Evolutionary conservation across 2,329 filamentous ascomycete species (phyloP), one percentile per base, ranked within the genome.

Genomic region (Metarhizium album): DNA sequence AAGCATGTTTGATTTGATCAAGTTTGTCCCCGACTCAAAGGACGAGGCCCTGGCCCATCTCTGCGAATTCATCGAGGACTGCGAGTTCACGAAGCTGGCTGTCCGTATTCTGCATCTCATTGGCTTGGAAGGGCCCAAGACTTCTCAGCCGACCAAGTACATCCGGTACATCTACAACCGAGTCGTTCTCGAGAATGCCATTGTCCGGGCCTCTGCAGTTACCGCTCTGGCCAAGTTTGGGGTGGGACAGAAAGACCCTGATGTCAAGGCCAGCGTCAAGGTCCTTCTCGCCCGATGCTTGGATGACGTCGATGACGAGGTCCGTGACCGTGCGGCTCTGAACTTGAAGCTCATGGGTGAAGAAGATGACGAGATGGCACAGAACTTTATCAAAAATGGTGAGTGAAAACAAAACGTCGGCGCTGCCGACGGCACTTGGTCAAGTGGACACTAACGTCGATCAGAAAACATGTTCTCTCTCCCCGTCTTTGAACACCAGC

Each of bases 141-240:
- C 91, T 3, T 84, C 87, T 16, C 88, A 96, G 61, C 93, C 93
- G 0, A 97, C 93, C 51, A 97, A 98, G 76, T 98, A 96, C 68
- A 95, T 98, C 60, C 87, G 93, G 52, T 98, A 97, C 70, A 98
- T 98, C 64, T 98, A 98, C 75, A 98, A 98, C 74, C 83, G 93
- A 53, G 91, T 98, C 22, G 93, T 98, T 16, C 74, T 98, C 48
- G 93, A 98, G 70, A 98, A 98, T 65, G 90, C 93, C 40, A 90
- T 96, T 55, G 90, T 98, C 20, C 82, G 93, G 59, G 93, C 93
- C 46, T 90, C 93, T 9, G 93, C 93, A 48, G 94, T 97, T 23
- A 97, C 93, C 23, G 93, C 93, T 2, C 72, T 98, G 55, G 89
- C 91, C 61, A 98, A 97, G 70, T 98, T 98, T 64, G 93, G 93